A percentile compares a stretch with the other conserved stretches of the same genome.
Conservation (phyloP, 164 flowering plant genomes). For the Dillenia suffruticosa region DNA sequence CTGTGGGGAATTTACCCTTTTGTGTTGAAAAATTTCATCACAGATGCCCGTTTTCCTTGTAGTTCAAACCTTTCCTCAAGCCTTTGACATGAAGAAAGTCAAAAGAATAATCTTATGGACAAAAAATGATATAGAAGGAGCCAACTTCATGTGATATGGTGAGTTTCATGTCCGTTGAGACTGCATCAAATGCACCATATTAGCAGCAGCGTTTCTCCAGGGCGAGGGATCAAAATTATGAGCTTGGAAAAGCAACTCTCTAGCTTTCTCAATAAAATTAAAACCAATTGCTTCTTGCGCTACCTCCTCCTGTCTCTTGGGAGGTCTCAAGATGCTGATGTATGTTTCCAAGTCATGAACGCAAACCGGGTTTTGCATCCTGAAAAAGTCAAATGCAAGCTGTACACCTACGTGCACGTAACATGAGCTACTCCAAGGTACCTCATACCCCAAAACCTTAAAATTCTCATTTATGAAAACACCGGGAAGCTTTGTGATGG, state of each 20-base stretch:
- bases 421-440: constrained; percentile 64
- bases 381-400: constrained; percentile 44
- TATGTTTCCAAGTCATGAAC: constrained; percentile 53
- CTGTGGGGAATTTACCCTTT: too few species aligned
- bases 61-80: too few species aligned
- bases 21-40: too few species aligned
- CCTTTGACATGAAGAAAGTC: too few species aligned
- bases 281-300: background rate
- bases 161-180: constrained; percentile 15
- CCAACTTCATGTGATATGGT: background rate
- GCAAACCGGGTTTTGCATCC: constrained; percentile 43
- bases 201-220: constrained; percentile 17
- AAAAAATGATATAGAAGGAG: constrained; percentile 5
- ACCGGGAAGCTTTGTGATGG: constrained; percentile 53
- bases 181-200: constrained; percentile 23
- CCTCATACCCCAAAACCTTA: constrained; percentile 50
- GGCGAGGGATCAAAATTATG: constrained; percentile 16
- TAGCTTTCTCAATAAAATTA: constrained; percentile 20
- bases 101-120: too few species aligned
- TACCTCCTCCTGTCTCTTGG: constrained; percentile 11
- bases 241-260: constrained; percentile 16
- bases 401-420: constrained; percentile 59
- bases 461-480: constrained; percentile 52
- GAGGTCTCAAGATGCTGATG: constrained; percentile 25
- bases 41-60: too few species aligned